Conservation (phyloP, 345 rosid genomes). For the Eucalyptus fibrosa region DNA sequence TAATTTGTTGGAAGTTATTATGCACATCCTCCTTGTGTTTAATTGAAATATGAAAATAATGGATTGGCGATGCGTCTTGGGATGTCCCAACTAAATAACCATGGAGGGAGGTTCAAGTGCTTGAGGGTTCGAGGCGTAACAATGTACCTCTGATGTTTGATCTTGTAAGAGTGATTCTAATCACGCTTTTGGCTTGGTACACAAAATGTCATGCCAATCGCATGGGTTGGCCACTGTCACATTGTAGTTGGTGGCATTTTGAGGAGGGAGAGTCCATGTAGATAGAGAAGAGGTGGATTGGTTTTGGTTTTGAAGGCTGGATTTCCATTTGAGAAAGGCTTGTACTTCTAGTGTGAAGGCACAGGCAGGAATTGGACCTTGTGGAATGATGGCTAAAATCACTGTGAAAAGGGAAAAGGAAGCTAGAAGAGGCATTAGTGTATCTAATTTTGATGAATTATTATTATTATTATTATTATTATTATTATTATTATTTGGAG, state of each 20-base stretch:
- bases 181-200: background rate
- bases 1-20: no score
- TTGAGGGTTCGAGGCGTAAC: no score
- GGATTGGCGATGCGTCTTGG: no score
- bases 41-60: no score
- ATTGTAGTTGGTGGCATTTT: background rate
- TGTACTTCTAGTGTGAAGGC: background rate
- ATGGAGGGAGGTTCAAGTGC: no score
- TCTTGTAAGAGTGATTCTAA: background rate
- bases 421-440: background rate
- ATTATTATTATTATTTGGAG: no score
- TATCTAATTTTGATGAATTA: background rate
- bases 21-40: no score
- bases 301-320: background rate
- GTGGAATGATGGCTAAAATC: background rate
- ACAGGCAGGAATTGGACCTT: background rate
- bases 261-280: background rate
- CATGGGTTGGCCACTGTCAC: background rate
- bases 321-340: background rate
- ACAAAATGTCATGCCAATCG: background rate
- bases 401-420: background rate
- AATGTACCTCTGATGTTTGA: background rate
- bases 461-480: no score
- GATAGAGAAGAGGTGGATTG: background rate
- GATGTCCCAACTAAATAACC: no score